phyloP scores from a whole-genome alignment of 2,329 filamentous ascomycete genomes.

The Alternaria sp. region DNA sequence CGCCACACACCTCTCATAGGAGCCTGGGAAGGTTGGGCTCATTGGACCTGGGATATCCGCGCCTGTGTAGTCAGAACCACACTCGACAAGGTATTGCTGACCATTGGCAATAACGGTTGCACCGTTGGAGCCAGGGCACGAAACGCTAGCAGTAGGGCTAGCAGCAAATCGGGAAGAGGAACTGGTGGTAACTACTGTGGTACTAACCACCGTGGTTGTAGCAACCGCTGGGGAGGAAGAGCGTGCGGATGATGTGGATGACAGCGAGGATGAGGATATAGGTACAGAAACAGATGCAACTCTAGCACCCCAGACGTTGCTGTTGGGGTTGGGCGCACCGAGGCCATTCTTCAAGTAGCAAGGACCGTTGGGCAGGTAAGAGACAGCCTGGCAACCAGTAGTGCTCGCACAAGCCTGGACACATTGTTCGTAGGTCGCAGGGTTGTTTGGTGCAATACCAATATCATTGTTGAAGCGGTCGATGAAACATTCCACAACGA shows the following conservation, averaged over 20 bases:
- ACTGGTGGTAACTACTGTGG: not conserved
- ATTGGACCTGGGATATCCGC: conserved; percentile 10
- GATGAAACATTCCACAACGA: conserved; percentile 24
- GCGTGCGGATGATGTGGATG: conserved; percentile 2
- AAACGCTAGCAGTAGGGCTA: conserved; percentile 6
- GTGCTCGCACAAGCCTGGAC: conserved; percentile 16
- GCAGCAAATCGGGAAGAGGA: conserved; percentile 4
- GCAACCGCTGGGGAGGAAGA: not conserved
- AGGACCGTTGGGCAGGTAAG: conserved; percentile 24
- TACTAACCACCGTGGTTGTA: not conserved
- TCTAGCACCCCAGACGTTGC: conserved; percentile 22
- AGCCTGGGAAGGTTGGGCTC: conserved; percentile 21
- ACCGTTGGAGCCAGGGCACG: conserved; percentile 21
- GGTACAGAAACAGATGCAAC: conserved; percentile 2
- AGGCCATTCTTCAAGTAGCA: conserved; percentile 23
- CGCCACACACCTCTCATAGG: conserved; percentile 29
- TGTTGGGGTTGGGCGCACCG: conserved; percentile 16
- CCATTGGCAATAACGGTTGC: conserved; percentile 3
- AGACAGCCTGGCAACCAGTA: conserved; percentile 16
- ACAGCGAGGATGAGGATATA: not conserved
- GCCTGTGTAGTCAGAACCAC: conserved; percentile 18
- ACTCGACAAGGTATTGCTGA: conserved; percentile 20
- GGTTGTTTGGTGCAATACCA: conserved; percentile 7
- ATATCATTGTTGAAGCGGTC: conserved; percentile 20
- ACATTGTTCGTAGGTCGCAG: conserved; percentile 12